Conservation (phyloP, 345 rosid species). For the Jatropha curcas region DNA sequence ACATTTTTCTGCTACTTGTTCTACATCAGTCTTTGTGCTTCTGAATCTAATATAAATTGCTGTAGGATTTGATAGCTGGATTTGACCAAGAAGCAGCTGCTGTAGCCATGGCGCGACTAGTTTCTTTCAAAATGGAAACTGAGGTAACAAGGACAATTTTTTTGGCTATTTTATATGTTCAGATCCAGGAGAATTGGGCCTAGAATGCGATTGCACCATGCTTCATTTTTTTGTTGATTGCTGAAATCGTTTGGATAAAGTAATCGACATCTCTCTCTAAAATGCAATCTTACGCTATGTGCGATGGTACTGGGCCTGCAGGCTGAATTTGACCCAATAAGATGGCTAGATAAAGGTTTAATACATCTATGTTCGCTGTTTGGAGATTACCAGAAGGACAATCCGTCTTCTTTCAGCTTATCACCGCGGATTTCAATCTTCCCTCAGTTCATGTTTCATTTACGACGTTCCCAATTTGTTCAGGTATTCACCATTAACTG, state of each 20-base stretch:
- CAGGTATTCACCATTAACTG: constrained; percentile 50
- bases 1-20: too few relatives aligned
- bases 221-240: neutral
- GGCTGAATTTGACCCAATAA: constrained; percentile 88
- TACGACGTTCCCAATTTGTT: constrained; percentile 97
- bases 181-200: neutral
- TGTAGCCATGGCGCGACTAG: constrained; percentile 87
- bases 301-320: constrained; percentile 34
- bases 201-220: neutral
- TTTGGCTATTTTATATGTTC: neutral
- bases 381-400: constrained; percentile 87
- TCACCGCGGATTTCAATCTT: constrained; percentile 78
- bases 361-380: constrained; percentile 76
- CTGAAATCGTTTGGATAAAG: constrained; percentile 3
- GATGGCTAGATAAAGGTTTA: constrained; percentile 92
- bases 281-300: too few relatives aligned
- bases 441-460: constrained; percentile 85
- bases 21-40: neutral
- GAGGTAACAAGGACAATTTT: constrained; percentile 52
- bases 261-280: neutral
- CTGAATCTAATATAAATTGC: constrained; percentile 12
- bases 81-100: constrained; percentile 99
- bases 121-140: constrained; percentile 93
- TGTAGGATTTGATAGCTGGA: constrained; percentile 87
- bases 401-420: constrained; percentile 76